A percentile compares a stretch with the other conserved stretches of the same genome.
Evolutionary conservation across 192 early-diverging fungal genomes (phyloP).

Genomic region (Backusella liffmaniae): DNA sequence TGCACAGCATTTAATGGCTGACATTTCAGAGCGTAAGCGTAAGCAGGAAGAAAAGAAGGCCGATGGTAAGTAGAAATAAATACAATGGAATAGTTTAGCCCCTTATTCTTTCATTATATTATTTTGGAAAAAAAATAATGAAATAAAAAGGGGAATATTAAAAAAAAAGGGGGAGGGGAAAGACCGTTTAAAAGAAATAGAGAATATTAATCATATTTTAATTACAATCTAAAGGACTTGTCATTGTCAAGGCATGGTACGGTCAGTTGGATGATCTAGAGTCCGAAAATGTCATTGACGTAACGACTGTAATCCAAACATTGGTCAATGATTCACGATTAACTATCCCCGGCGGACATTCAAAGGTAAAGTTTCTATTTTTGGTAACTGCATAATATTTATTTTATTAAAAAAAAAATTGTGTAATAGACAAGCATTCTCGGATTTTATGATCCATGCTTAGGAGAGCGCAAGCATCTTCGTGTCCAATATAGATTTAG

Average conservation of each 20-base stretch:
- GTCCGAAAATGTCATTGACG: constrained; percentile 62
- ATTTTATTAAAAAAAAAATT: neutral
- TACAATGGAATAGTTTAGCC: neutral
- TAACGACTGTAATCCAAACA: constrained; percentile 82
- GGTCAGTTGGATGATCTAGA: constrained; percentile 65
- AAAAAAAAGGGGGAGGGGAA: neutral
- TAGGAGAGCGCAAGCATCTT: constrained; percentile 11
- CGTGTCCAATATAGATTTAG: constrained; percentile 21
- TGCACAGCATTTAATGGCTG: constrained; percentile 69
- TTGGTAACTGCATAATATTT: neutral
- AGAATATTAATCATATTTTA: neutral
- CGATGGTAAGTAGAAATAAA: constrained; percentile 29
- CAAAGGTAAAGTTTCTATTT: constrained; percentile 62
- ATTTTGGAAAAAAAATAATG: neutral
- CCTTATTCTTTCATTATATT: neutral
- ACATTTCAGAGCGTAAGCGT: constrained; percentile 64
- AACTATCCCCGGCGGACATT: constrained; percentile 80
- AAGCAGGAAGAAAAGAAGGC: constrained; percentile 65
- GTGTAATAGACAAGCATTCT: constrained; percentile 14
- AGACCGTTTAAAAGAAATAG: neutral
- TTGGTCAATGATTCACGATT: constrained; percentile 85
- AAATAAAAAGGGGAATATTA: neutral
- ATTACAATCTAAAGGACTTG: constrained; percentile 47
- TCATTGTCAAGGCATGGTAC: constrained; percentile 86
- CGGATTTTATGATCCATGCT: constrained; percentile 21